Base-by-base conservation (phyloP, 2,329 filamentous ascomycete genomes). In the Beauveria sp. region DNA sequence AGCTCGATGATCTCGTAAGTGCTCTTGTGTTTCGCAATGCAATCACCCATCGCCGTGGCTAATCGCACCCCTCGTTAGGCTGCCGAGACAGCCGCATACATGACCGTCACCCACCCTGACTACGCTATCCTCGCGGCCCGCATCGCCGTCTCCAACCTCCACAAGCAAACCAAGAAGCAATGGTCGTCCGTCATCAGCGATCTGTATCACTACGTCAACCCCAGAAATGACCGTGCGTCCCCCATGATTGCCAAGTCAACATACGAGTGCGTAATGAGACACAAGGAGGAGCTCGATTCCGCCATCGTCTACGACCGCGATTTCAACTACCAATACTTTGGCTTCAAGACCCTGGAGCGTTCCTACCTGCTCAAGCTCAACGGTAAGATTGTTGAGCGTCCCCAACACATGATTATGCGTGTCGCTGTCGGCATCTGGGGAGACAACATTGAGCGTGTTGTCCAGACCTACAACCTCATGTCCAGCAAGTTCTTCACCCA, bases 111-210 rank as follows among this genome's bases (percentile, higher is more conserved):
- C 65, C 94, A 99, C 76, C 94, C 94, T 70, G 94, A 99, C 80
- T 99, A 99, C 76, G 94, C 94, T 74, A 96, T 97, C 73, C 91
- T 99, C 63, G 94, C 94, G 66, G 94, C 94, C 67, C 92, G 94
- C 79, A 97, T 99, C 73, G 94, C 94, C 68, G 94, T 99, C 60
- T 99, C 94, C 72, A 99, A 99, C 80, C 89, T 99, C 63, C 94
- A 99, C 87, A 99, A 99, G 81, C 94, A 99, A 84, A 99, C 94
- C 66, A 97, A 97, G 85, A 99, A 99, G 84, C 93, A 97, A 75
- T 99, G 96, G 81, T 97, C 94, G n/a, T 82, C 91, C 55, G 94
- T 99, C 63, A 84, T 99, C 69, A 88, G 86, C 69, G 94, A 99
- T 71, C 86, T 99, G 47, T 97, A 93, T 79, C 84, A 94, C 80